Conservation (phyloP, 1,139 yeast genomes). For the Yamadazyma trypodendri region DNA sequence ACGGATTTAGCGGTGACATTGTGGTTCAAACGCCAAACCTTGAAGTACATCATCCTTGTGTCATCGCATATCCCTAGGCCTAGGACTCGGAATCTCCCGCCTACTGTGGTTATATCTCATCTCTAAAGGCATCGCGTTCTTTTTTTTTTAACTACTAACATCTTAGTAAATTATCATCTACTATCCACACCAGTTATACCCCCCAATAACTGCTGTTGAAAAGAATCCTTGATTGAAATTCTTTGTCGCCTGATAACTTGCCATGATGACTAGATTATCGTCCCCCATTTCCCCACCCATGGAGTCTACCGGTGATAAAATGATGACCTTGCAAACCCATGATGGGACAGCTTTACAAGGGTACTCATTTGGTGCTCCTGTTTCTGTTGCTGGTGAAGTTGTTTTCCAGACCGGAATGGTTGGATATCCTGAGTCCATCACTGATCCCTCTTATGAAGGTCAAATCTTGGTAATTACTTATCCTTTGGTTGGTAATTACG, state of each 20-base stretch:
- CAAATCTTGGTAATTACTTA: slow-evolving; percentile 95
- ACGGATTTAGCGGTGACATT: no score
- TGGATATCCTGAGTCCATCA: slow-evolving; percentile 97
- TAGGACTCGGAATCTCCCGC: no score
- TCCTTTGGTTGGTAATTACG: slow-evolving; percentile 97
- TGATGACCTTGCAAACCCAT: slow-evolving; percentile 88
- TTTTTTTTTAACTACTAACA: slow-evolving; percentile 1
- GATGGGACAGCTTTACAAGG: slow-evolving; percentile 92
- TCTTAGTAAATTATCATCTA: slow-evolving; percentile 11
- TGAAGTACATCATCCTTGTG: no score
- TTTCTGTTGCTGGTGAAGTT: slow-evolving; percentile 90
- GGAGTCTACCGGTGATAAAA: slow-evolving; percentile 75
- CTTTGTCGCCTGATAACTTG: slow-evolving; percentile 1
- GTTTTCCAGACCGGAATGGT: slow-evolving; percentile 99
- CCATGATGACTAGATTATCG: slow-evolving; percentile 28
- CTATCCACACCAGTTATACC: slow-evolving; percentile 1
- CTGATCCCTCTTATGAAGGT: slow-evolving; percentile 98
- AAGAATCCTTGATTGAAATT: slow-evolving; percentile 1
- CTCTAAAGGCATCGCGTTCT: slow-evolving; percentile 2
- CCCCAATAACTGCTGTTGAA: slow-evolving; percentile 3
- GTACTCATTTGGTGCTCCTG: slow-evolving; percentile 95
- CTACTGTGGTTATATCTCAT: not conserved
- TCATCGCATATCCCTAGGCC: no score
- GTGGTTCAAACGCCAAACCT: no score
- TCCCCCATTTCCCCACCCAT: slow-evolving; percentile 88